Conservation (phyloP, 352 stramenopile genomes). For the Paralagenidium karlingii region DNA sequence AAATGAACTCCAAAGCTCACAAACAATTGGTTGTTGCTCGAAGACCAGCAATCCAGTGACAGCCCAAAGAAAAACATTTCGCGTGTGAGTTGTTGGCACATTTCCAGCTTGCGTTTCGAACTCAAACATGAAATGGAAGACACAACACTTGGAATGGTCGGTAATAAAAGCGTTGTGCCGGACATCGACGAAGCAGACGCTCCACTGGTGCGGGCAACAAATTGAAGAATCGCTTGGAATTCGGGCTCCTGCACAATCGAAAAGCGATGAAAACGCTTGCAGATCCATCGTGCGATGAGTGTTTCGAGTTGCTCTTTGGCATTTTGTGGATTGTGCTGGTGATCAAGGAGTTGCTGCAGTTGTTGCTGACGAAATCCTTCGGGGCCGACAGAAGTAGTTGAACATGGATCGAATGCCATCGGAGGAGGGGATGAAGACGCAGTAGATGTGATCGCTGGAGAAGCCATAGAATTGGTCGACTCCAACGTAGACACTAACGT, state of each 20-base stretch:
- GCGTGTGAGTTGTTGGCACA: constrained; percentile 25
- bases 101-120: constrained; percentile 19
- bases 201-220: too few species aligned
- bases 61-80: constrained; percentile 35
- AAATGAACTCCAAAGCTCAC: constrained; percentile 35
- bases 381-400: too few species aligned
- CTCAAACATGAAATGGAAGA: constrained; percentile 29
- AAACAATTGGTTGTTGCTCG: constrained; percentile 24
- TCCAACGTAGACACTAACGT: too few species aligned
- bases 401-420: too few species aligned
- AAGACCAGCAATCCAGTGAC: constrained; percentile 30
- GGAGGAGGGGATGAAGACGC: too few species aligned
- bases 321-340: too few species aligned
- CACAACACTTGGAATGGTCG: constrained; percentile 21
- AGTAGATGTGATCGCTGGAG: too few species aligned
- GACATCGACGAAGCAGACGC: too few species aligned
- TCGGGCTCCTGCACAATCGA: constrained; percentile 27
- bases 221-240: constrained; percentile 26
- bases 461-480: too few species aligned
- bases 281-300: constrained; percentile 28
- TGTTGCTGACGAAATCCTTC: too few species aligned
- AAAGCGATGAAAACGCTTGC: constrained; percentile 31
- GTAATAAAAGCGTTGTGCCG: constrained; percentile 17
- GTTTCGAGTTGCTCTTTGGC: constrained; percentile 27
- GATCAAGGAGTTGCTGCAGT: too few species aligned